phyloP scores from a whole-genome alignment of 306 rosid genomes.

The Pterocarpus macrocarpus region DNA sequence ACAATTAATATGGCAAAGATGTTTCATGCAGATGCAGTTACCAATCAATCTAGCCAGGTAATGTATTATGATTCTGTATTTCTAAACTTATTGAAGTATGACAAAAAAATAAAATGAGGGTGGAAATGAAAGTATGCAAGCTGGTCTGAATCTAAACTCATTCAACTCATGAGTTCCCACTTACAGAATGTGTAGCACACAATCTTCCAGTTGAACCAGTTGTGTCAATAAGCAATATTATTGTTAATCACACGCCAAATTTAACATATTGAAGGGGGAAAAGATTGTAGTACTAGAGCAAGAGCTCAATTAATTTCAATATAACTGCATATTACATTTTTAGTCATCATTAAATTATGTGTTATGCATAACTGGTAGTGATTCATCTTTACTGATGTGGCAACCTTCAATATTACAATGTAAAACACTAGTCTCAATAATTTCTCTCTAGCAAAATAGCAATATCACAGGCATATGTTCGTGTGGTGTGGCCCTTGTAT shows the following conservation, averaged over 20 bases:
- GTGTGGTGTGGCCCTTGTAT: neutral
- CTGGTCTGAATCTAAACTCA: neutral
- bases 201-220: neutral
- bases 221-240: neutral
- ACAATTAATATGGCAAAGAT: neutral
- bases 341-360: neutral
- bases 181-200: neutral
- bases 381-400: neutral
- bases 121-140: neutral
- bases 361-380: neutral
- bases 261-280: neutral
- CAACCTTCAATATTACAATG: neutral
- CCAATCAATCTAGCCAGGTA: neutral
- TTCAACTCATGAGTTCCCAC: neutral
- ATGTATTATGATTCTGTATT: slow-evolving; percentile 10
- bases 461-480: neutral
- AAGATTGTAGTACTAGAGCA: neutral
- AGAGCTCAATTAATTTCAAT: neutral
- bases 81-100: neutral
- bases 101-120: neutral
- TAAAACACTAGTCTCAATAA: neutral
- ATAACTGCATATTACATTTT: too few species aligned
- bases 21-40: slow-evolving; percentile 15
- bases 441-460: neutral
- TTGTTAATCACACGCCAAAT: neutral